Percentiles rank a stretch among this genome's conserved stretches.
Conservation (phyloP, 1,284 basidiomycete species). For the Cutaneotrichosporon sp. region DNA sequence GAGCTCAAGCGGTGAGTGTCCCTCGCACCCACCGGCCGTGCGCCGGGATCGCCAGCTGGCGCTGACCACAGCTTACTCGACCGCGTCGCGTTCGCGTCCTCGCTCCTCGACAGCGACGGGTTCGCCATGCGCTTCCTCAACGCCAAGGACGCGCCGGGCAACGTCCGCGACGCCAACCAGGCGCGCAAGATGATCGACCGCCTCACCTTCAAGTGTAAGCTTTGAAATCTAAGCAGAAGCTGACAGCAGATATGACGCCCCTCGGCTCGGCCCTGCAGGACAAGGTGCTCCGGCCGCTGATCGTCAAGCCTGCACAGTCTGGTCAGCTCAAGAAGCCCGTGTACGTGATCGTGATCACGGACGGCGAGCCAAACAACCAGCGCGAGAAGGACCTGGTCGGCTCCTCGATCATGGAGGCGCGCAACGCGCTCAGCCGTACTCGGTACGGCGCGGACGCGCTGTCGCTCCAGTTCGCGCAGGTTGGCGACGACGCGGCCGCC, state of each 20-base stretch:
- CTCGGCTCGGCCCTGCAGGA: conserved; percentile 20
- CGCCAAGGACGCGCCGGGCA: conserved; percentile 22
- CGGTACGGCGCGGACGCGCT: conserved; percentile 26
- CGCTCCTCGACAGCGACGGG: conserved; percentile 56
- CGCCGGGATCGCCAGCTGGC: too few species aligned
- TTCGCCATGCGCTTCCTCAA: conserved; percentile 56
- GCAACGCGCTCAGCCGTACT: conserved; percentile 34
- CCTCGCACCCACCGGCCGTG: background rate
- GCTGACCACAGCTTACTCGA: conserved; percentile 4
- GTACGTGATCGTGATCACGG: conserved; percentile 51
- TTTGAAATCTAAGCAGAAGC: too few species aligned
- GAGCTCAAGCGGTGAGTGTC: conserved; percentile 26
- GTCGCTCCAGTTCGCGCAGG: conserved; percentile 18
- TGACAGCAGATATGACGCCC: conserved; percentile 32
- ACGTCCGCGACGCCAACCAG: conserved; percentile 46
- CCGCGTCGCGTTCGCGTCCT: conserved; percentile 50
- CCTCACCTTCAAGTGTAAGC: conserved; percentile 28
- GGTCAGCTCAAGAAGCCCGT: conserved; percentile 14
- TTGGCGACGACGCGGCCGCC: conserved; percentile 18
- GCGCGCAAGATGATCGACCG: conserved; percentile 37
- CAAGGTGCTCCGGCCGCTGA: conserved; percentile 14
- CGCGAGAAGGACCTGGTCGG: conserved; percentile 19
- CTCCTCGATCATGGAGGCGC: conserved; percentile 36
- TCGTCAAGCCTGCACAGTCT: conserved; percentile 10
- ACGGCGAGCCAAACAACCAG: conserved; percentile 40